Conservation (phyloP, 371 early-diverging fungal species). For the Nosema muscidifuracis region DNA sequence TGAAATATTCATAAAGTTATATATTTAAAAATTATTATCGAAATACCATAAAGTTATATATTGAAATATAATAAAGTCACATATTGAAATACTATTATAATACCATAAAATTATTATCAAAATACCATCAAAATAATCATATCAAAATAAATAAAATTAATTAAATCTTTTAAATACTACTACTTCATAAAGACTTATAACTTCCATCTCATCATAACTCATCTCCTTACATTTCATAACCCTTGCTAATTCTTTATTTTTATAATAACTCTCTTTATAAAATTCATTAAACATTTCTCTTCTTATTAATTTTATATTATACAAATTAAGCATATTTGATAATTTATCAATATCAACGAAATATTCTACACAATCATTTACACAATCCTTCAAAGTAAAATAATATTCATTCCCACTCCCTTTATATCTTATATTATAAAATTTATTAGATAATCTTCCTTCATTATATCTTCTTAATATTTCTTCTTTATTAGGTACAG, state of each 20-base stretch:
- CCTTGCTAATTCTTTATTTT: slow-evolving; percentile 34
- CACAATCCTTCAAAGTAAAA: slow-evolving; percentile 87
- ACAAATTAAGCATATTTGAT: slow-evolving; percentile 15
- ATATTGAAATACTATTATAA: too few relatives aligned
- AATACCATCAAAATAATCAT: too few relatives aligned
- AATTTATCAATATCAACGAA: slow-evolving; percentile 64
- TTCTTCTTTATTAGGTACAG: slow-evolving; percentile 81
- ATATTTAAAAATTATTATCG: too few relatives aligned
- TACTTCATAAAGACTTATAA: slow-evolving; percentile 58
- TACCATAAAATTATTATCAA: too few relatives aligned
- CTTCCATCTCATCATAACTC: slow-evolving; percentile 50
- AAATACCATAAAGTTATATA: too few relatives aligned
- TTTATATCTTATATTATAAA: slow-evolving; percentile 31
- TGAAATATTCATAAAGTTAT: too few relatives aligned
- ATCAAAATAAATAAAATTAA: too few relatives aligned
- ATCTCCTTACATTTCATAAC: slow-evolving; percentile 38
- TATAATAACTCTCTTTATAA: slow-evolving; percentile 30
- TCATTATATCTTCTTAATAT: slow-evolving; percentile 67
- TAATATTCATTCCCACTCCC: slow-evolving; percentile 72
- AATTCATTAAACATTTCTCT: slow-evolving; percentile 51
- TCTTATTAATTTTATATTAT: slow-evolving; percentile 36
- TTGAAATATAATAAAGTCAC: too few relatives aligned
- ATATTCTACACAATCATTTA: slow-evolving; percentile 91
- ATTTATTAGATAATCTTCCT: slow-evolving; percentile 23
- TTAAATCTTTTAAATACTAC: slow-evolving; percentile 52